Conservation (phyloP, 306 rosid species). For the Crotalaria pallida region DNA sequence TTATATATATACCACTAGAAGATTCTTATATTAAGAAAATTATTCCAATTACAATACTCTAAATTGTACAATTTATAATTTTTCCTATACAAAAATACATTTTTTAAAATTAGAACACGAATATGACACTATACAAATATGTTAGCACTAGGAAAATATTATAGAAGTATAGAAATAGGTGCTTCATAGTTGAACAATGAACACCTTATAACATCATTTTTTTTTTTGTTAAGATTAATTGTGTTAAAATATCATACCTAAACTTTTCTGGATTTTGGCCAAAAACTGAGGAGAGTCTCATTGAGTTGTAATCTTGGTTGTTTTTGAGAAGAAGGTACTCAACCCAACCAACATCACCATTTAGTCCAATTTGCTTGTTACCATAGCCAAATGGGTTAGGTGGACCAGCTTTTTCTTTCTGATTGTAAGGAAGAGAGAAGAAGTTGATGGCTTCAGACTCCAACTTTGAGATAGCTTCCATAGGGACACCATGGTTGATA, state of each 20-base stretch:
- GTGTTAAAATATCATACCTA: conserved; percentile 36
- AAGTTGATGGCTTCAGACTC: conserved; percentile 62
- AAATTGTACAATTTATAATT: no score
- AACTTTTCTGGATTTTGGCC: conserved; percentile 45
- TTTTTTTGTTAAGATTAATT: neutral
- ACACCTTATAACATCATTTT: neutral
- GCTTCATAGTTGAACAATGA: no score
- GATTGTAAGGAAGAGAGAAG: conserved; percentile 54
- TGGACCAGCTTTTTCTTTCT: conserved; percentile 64
- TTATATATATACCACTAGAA: no score
- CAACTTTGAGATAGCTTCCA: conserved; percentile 43
- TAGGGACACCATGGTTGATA: conserved; percentile 66
- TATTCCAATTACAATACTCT: no score
- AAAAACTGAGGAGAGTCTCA: conserved; percentile 25
- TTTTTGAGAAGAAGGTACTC: conserved; percentile 72
- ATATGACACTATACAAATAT: no score
- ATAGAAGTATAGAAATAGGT: no score
- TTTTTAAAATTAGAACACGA: no score
- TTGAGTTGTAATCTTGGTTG: conserved; percentile 33
- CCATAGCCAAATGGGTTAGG: conserved; percentile 72
- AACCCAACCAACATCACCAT: conserved; percentile 80
- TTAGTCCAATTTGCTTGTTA: conserved; percentile 50
- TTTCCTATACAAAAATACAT: no score
- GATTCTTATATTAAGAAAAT: no score
- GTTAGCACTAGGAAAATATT: no score